phyloP scores from a whole-genome alignment of 345 rosid species.

The Citrus cavaleriei region DNA sequence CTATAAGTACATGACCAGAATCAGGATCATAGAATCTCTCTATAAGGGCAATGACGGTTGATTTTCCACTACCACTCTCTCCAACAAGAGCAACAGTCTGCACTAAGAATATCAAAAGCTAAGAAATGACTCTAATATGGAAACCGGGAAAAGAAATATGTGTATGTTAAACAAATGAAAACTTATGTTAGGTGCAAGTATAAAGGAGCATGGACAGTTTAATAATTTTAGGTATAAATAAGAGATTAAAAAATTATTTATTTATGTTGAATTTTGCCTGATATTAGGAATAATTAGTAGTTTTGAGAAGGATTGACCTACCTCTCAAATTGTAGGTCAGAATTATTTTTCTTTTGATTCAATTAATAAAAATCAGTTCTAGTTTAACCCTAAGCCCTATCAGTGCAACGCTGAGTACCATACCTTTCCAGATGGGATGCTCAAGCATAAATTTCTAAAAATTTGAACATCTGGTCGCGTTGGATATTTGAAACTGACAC shows the following conservation, averaged over 20 bases:
- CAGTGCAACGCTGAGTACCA: constrained; percentile 25
- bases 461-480: constrained; percentile 69
- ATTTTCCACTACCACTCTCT: constrained; percentile 76
- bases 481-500: constrained; percentile 75
- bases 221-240: too few relatives aligned
- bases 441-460: constrained; percentile 53
- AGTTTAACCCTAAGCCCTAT: too few relatives aligned
- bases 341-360: too few relatives aligned
- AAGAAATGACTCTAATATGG: not conserved
- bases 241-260: too few relatives aligned
- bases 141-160: not conserved
- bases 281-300: too few relatives aligned
- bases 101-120: constrained; percentile 1
- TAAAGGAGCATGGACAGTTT: too few relatives aligned
- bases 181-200: too few relatives aligned
- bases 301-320: too few relatives aligned
- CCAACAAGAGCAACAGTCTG: constrained; percentile 76
- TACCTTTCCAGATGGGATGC: constrained; percentile 81
- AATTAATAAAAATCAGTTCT: too few relatives aligned
- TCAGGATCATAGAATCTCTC: constrained; percentile 78
- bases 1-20: constrained; percentile 46
- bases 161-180: too few relatives aligned
- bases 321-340: too few relatives aligned
- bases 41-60: constrained; percentile 60
- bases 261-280: too few relatives aligned